A percentile compares a stretch with the other conserved stretches of the same genome.
These are phyloP conservation scores for Scheffersomyces parashehatae DNA, from an alignment of 1,139 yeast genomes.

Conservation along the genomic window DNA sequence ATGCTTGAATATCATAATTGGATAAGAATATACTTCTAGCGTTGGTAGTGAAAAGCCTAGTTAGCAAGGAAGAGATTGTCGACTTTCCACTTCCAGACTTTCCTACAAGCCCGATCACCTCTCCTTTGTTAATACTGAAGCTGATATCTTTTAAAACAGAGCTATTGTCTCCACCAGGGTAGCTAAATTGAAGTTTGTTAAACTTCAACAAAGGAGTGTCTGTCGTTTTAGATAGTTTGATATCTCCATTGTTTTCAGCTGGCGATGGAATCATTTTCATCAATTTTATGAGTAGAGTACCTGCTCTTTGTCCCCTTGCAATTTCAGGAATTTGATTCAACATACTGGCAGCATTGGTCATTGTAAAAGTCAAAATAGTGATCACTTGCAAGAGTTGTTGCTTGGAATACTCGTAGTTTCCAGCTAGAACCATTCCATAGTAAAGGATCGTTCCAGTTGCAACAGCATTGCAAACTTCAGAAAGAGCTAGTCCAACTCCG, in stretches of 20 bases:
- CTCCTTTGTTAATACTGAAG: slow-evolving; percentile 44
- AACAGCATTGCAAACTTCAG: slow-evolving; percentile 52
- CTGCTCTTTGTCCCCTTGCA: slow-evolving; percentile 75
- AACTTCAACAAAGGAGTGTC: slow-evolving; percentile 34
- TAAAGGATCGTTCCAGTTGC: slow-evolving; percentile 73
- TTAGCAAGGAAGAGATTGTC: slow-evolving; percentile 55
- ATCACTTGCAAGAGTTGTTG: slow-evolving; percentile 67
- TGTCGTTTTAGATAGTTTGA: slow-evolving; percentile 12
- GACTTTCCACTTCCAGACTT: slow-evolving; percentile 84
- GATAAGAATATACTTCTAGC: slow-evolving; percentile 36
- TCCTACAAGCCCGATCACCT: slow-evolving; percentile 67
- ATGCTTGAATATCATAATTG: slow-evolving; percentile 40
- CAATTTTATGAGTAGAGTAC: slow-evolving; percentile 52
- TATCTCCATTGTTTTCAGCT: slow-evolving; percentile 30
- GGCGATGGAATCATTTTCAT: slow-evolving; percentile 33
- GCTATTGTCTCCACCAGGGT: slow-evolving; percentile 30
- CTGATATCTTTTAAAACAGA: slow-evolving; percentile 37
- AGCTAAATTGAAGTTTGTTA: slow-evolving; percentile 47
- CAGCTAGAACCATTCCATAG: slow-evolving; percentile 74
- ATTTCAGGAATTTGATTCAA: slow-evolving; percentile 72
- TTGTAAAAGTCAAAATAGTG: slow-evolving; percentile 71
- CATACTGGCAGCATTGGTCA: slow-evolving; percentile 61
- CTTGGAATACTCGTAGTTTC: slow-evolving; percentile 52
- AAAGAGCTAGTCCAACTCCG: slow-evolving; percentile 64
- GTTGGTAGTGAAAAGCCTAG: slow-evolving; percentile 49